phyloP scores from a whole-genome alignment of 2,329 filamentous ascomycete species.

The Xylariaceae sp. region DNA sequence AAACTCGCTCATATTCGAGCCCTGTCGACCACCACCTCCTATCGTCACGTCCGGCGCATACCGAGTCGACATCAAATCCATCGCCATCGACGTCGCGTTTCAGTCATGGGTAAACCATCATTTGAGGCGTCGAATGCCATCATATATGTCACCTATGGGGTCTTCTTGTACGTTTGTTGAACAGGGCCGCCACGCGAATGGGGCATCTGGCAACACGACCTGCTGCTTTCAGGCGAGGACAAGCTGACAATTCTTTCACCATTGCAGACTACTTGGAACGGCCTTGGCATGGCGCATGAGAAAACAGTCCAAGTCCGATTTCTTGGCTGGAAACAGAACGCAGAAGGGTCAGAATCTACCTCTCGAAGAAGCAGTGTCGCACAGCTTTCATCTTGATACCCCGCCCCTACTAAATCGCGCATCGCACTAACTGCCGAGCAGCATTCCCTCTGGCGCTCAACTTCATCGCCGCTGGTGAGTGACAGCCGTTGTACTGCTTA shows the following conservation, averaged over 20 bases:
- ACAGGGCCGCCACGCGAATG: background rate
- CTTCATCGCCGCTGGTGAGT: slow-evolving; percentile 92
- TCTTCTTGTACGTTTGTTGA: slow-evolving; percentile 62
- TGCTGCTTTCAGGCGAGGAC: background rate
- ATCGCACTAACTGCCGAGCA: slow-evolving; percentile 41
- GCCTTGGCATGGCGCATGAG: slow-evolving; percentile 56
- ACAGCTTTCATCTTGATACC: slow-evolving; percentile 15
- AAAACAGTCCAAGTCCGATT: slow-evolving; percentile 66
- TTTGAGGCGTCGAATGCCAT: slow-evolving; percentile 76
- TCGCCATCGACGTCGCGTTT: too few species aligned
- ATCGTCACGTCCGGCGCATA: background rate
- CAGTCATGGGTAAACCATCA: slow-evolving; percentile 70
- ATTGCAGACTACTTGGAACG: slow-evolving; percentile 60
- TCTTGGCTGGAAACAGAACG: slow-evolving; percentile 74
- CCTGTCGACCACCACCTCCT: too few species aligned
- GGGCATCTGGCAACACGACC: background rate
- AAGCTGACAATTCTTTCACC: slow-evolving; percentile 7
- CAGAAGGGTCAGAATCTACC: slow-evolving; percentile 68
- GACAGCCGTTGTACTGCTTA: slow-evolving; percentile 33
- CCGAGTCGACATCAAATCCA: background rate
- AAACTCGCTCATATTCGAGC: too few species aligned
- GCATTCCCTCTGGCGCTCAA: slow-evolving; percentile 80
- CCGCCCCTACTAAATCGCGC: background rate
- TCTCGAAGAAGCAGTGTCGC: slow-evolving; percentile 14
- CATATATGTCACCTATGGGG: slow-evolving; percentile 75